These are phyloP conservation scores for Plasmodium cynomolgi DNA, from an alignment of 169 alveolate species.

Conservation along the genomic window DNA sequence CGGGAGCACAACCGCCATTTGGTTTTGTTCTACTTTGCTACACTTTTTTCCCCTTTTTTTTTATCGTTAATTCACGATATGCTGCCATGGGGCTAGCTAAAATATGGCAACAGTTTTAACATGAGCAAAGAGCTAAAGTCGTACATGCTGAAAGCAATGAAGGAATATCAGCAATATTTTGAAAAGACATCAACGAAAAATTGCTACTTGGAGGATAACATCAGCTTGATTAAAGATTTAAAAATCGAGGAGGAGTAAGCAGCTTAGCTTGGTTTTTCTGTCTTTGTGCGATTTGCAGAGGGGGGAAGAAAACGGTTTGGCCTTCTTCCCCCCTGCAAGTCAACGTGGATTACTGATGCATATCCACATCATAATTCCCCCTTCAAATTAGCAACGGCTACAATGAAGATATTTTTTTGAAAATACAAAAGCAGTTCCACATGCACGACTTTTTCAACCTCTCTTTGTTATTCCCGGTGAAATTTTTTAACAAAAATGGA, in stretches of 20 bases:
- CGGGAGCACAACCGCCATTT: neutral
- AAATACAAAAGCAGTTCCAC: slow-evolving; percentile 48
- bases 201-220: slow-evolving; percentile 55
- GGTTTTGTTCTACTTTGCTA: neutral
- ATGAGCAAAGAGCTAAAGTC: slow-evolving; percentile 57
- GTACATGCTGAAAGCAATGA: slow-evolving; percentile 53
- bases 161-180: slow-evolving; percentile 48
- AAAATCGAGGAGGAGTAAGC: slow-evolving; percentile 56
- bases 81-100: slow-evolving; percentile 10
- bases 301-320: neutral
- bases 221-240: slow-evolving; percentile 27
- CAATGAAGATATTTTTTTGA: slow-evolving; percentile 63
- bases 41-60: slow-evolving; percentile 6
- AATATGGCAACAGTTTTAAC: slow-evolving; percentile 47
- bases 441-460: slow-evolving; percentile 46
- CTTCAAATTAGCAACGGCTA: slow-evolving; percentile 30
- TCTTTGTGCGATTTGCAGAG: neutral
- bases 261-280: neutral
- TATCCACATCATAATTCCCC: neutral
- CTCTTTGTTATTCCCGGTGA: slow-evolving; percentile 54
- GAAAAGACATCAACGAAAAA: slow-evolving; percentile 48
- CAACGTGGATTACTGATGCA: no score
- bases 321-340: neutral
- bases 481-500: slow-evolving; percentile 46
- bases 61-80: neutral